These are phyloP conservation scores for Gracilaria vermiculophylla DNA, from an alignment of 23 red algal genomes.

Conservation along the genomic window DNA sequence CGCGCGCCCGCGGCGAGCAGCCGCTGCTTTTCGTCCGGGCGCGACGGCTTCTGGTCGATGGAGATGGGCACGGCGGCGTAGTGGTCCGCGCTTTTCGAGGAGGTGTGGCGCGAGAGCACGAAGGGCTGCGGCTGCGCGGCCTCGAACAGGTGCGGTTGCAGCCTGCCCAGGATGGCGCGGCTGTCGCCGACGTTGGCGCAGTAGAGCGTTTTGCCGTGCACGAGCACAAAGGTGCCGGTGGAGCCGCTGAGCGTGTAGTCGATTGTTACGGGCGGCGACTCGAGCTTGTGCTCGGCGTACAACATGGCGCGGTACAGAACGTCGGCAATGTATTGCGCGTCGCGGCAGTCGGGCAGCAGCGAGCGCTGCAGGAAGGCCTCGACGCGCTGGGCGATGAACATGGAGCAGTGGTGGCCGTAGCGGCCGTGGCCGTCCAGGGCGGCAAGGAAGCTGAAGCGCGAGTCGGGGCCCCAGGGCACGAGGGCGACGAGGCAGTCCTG, in stretches of 20 bases:
- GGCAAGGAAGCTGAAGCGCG: conserved; percentile 63
- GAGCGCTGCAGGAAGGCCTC: conserved; percentile 14
- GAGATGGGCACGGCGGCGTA: conserved; percentile 66
- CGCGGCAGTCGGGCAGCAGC: not conserved
- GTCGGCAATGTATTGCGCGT: conserved; percentile 6
- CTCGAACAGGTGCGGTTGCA: not conserved
- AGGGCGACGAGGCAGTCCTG: conserved; percentile 74
- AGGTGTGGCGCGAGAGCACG: not conserved
- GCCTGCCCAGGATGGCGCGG: conserved; percentile 77
- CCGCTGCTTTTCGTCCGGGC: conserved; percentile 74
- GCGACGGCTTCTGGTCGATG: conserved; percentile 67
- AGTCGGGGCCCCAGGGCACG: conserved; percentile 40
- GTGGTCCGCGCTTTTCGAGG: not conserved
- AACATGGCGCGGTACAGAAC: conserved; percentile 39
- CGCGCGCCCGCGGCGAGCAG: conserved; percentile 65
- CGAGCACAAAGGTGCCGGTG: conserved; percentile 67
- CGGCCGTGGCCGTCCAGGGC: conserved; percentile 91
- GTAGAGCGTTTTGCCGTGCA: conserved; percentile 64
- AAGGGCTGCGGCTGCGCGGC: not conserved
- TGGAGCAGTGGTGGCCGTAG: conserved; percentile 64
- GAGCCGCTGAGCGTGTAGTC: conserved; percentile 76
- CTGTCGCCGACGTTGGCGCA: conserved; percentile 95
- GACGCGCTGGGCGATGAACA: conserved; percentile 58
- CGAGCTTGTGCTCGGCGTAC: conserved; percentile 40
- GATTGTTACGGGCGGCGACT: conserved; percentile 13